Base-by-base conservation (phyloP, 2,329 filamentous ascomycete species). In the Phaeosphaeriaceae sp. region DNA sequence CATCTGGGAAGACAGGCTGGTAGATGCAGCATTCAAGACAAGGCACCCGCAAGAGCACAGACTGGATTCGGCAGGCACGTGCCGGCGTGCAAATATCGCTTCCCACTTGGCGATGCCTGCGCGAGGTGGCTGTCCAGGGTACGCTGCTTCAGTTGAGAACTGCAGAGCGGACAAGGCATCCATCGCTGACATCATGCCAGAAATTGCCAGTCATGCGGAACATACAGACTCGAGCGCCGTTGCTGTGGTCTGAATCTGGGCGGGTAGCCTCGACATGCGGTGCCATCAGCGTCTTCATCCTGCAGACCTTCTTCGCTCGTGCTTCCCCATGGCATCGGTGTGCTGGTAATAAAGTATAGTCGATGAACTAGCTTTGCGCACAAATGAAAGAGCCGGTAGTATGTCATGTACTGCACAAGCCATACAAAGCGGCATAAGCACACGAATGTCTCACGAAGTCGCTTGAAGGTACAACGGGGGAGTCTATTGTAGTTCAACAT, bases 211-310 rank as follows among this genome's bases (percentile, higher is more conserved):
- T n/a, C 24, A 19, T 19, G 24, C 24, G 47, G 30, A 49, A 49
- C 47, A 49, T 17, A 23, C 43, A 46, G 13, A 22, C 19, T 46
- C 43, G 43, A 46, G 19, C 43, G 35, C 35, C 35, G 11, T 40
- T n/a, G 35, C 17, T 40, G 35, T n/a, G 15, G 35, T 40, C 35
- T 17, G 4, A 35, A 35, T 35, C 13, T 11, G 30, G 30, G 30
- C 30, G 30, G 9, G 30, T 35, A 35, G 53, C 58, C 23, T 44
- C 68, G 3, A 65, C 61, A 11, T 63, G 69, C 52, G 66, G 59
- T 50, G 69, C 70, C 21, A 67, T 73, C 51, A 59, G 62, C 9
- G 56, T 69, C n/a, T 70, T 73, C 54, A 69, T 71, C 55, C 59
- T 73, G 40, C 65, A 65, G 13, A 68, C 63, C 6, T 61, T 75